phyloP scores from a whole-genome alignment of 2,329 filamentous ascomycete genomes.

The Blastomyces parvus region DNA sequence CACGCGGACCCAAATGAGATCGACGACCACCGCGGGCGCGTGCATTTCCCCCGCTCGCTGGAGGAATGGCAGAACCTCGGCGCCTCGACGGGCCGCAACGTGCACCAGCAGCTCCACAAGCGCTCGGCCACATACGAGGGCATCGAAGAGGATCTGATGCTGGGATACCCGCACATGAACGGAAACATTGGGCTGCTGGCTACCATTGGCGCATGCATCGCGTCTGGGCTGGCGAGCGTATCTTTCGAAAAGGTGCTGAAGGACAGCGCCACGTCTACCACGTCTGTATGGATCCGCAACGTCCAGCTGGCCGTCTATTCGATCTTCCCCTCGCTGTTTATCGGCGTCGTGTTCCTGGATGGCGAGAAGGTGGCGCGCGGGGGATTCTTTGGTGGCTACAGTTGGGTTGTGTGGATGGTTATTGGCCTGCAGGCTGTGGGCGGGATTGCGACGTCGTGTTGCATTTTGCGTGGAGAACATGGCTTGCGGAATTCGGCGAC shows the following conservation, averaged over 20 bases:
- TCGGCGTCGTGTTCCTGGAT: slow-evolving; percentile 80
- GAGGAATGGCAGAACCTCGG: slow-evolving; percentile 58
- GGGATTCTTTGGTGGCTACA: slow-evolving; percentile 93
- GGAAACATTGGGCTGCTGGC: slow-evolving; percentile 68
- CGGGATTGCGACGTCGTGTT: slow-evolving; percentile 72
- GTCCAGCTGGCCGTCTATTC: slow-evolving; percentile 93
- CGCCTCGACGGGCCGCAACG: slow-evolving; percentile 30
- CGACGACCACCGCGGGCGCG: slow-evolving; percentile 44
- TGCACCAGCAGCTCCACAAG: slow-evolving; percentile 46
- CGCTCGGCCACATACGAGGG: slow-evolving; percentile 86
- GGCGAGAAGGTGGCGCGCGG: slow-evolving; percentile 71
- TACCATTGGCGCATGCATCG: slow-evolving; percentile 64
- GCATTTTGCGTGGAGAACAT: slow-evolving; percentile 75
- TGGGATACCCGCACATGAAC: slow-evolving; percentile 55
- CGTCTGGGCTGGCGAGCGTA: slow-evolving; percentile 73
- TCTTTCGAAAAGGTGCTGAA: slow-evolving; percentile 73
- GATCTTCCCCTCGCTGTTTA: slow-evolving; percentile 74
- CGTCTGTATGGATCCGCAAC: slow-evolving; percentile 84
- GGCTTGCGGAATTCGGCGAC: slow-evolving; percentile 92
- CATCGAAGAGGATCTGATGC: slow-evolving; percentile 56
- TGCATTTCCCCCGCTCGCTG: slow-evolving; percentile 67
- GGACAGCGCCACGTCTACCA: slow-evolving; percentile 59
- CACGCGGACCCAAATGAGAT: slow-evolving; percentile 47
- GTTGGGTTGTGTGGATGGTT: slow-evolving; percentile 79
- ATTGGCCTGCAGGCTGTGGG: slow-evolving; percentile 74